Percentiles rank a stretch among this genome's conserved stretches.
These are phyloP conservation scores for Diaporthe destruens DNA, from an alignment of 2,329 filamentous ascomycete species.

Conservation along the genomic window DNA sequence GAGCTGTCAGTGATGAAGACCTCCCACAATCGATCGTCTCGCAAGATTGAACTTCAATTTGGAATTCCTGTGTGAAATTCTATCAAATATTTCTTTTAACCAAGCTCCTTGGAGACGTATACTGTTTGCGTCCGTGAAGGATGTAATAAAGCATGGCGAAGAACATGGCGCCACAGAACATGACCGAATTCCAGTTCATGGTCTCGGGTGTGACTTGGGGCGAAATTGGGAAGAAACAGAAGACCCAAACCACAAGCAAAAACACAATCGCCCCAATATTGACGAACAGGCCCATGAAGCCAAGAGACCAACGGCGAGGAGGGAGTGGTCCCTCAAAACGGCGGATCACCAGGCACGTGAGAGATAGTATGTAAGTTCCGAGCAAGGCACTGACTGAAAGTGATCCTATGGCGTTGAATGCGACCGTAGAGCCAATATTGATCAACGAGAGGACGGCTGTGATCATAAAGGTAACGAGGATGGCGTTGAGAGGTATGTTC, in stretches of 20 bases:
- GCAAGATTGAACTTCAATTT: too few species aligned
- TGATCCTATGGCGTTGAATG: conserved; percentile 51
- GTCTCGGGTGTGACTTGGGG: conserved; percentile 52
- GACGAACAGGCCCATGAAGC: conserved; percentile 55
- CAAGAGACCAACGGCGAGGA: conserved; percentile 56
- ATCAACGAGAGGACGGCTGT: conserved; percentile 20
- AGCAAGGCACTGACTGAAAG: conserved; percentile 63
- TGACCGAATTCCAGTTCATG: conserved; percentile 65
- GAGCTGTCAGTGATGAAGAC: background rate
- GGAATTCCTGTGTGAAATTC: too few species aligned
- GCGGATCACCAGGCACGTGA: conserved; percentile 58
- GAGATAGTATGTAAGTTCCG: conserved; percentile 64
- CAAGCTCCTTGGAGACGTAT: conserved; percentile 45
- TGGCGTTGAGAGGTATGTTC: conserved; percentile 33
- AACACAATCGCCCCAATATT: conserved; percentile 59
- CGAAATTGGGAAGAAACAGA: conserved; percentile 61
- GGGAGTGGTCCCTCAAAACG: conserved; percentile 57
- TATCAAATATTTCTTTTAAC: conserved; percentile 41
- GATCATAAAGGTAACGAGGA: conserved; percentile 16
- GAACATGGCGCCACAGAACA: conserved; percentile 56
- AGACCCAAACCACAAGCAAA: conserved; percentile 60
- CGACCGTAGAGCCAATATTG: conserved; percentile 29
- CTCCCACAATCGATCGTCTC: background rate
- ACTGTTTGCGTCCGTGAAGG: conserved; percentile 45
- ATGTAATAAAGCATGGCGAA: conserved; percentile 56